Evolutionary conservation across 2,329 filamentous ascomycete genomes (phyloP), one percentile per base, ranked within the genome.

Genomic region (Aspergillus fijiensis): DNA sequence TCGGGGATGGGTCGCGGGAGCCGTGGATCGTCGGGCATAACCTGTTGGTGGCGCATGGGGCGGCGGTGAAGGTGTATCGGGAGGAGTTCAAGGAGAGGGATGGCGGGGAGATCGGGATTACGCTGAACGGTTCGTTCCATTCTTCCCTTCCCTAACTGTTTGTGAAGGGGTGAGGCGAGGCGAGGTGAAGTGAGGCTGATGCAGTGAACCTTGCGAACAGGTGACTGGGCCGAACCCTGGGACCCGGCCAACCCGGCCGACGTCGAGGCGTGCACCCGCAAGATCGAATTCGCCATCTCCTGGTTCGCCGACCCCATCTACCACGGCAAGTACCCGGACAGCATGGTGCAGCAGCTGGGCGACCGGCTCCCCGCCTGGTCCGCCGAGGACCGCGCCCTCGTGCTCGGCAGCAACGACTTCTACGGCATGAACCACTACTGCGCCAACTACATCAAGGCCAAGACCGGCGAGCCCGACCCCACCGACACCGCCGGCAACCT

Each of bases 391-490:
- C 76, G 81, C 25, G 85, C 85, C 2, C 81, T 95, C n/a, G 87
- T 96, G 50, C 83, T 89, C 70, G 91, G 90, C n/a, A 91, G 88
- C 72, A 95, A 95, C 75, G 92, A 96, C 80, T 96, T 96, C 78
- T 96, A 96, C 76, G 92, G 91, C 75, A 94, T 94, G 90, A 96
- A 96, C 81, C 89, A 92, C 82, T 96, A 96, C 81, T 93, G 90
- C 54, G 89, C 91, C 71, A 91, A 95, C 82, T 96, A 90, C 79
- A 87, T 96, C 79, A 88, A 87, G 74, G 88, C 93, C 78, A 85
- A 86, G 70, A 82, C 84, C 7, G 84, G 82, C 6, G 78, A 82
- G 51, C 78, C 90, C 0, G 81, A 84, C 1, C 79, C 80, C 4
- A 82, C 89, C 54, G 91, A 96, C 78, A 87, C 86, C 75, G 79